Evolutionary conservation across 768 basidiomycete genomes (phyloP).

Genomic region (Auricularia cornea): DNA sequence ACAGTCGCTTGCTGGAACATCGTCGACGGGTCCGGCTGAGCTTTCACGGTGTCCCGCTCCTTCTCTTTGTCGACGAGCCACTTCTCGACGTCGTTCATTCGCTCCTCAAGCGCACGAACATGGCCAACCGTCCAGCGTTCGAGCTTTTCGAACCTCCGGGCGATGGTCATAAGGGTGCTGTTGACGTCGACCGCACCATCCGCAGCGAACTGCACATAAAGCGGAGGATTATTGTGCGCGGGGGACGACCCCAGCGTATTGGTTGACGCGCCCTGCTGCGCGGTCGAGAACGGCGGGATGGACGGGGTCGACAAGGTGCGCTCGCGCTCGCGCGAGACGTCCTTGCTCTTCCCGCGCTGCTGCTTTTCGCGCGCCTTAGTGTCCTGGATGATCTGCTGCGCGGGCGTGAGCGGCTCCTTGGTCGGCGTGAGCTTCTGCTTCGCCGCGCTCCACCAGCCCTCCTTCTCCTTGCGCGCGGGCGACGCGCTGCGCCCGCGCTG

Average conservation of each 20-base stretch:
- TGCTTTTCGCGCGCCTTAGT: constrained; percentile 54
- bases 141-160: constrained; percentile 78
- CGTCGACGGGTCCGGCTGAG: background rate
- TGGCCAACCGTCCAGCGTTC: constrained; percentile 88
- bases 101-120: constrained; percentile 80
- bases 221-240: constrained; percentile 52
- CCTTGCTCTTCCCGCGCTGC: constrained; percentile 14
- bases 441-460: constrained; percentile 65
- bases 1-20: constrained; percentile 14
- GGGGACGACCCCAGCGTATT: constrained; percentile 26
- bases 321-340: constrained; percentile 36
- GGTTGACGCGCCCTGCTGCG: constrained; percentile 28
- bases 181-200: constrained; percentile 69
- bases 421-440: constrained; percentile 72
- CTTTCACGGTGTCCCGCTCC: constrained; percentile 38
- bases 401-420: constrained; percentile 72
- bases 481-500: constrained; percentile 51
- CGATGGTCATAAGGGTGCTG: constrained; percentile 64
- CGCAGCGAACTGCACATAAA: constrained; percentile 68
- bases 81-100: constrained; percentile 86
- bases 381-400: constrained; percentile 73
- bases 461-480: constrained; percentile 52
- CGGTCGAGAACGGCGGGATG: constrained; percentile 56
- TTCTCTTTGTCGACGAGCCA: constrained; percentile 84
- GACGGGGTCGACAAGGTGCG: constrained; percentile 22